Base-by-base conservation (phyloP, 2,329 filamentous ascomycete genomes). In the Periconia sp. region DNA sequence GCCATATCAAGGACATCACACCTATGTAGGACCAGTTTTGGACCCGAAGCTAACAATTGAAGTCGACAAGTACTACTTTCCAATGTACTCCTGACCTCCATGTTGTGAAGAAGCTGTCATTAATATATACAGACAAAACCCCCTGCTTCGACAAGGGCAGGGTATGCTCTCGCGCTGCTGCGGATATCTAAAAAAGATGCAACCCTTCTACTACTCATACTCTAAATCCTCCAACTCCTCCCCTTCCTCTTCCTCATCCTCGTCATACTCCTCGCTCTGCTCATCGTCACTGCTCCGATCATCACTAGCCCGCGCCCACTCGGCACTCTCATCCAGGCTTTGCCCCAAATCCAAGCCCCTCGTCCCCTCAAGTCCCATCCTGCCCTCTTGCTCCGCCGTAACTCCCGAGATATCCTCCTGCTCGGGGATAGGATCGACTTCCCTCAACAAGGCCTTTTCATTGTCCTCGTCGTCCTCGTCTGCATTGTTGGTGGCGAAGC, bases 231-330 rank as follows among this genome's bases (percentile, higher is more conserved):
- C 59, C 36, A 61, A 29, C 30, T 67, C 61, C 17, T 65, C 66
- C 9, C 64, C 65, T 40, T 68, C 67, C 19, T 65, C 59, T 37
- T 68, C 61, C 43, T 70, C 62, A 31, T 70, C 66, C 29, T 70
- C 65, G 9, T 70, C 63, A 18, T 69, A 67, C 49, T 70, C 66
- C 28, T 70, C 64, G 21, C 63, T 66, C 34, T 66, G 58, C 43
- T 61, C 52, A 23, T 66, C 61, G 16, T 48, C 43, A 21, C 48
- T 59, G 21, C 50, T 60, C 9, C 43, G 31, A 15, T 55, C 53
- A 8, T 59, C 56, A 24, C 65, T 67, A 1, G 61, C 66, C 9
- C 63, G 36, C 24, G 66, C 67, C 69, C 69, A 72, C 52, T 69
- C 68, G 3, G 60, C 55, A 31, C 59, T 64, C 52, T 72, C 69